A percentile compares a stretch with the other conserved stretches of the same genome.
Evolutionary conservation across 768 basidiomycete genomes (phyloP).

Genomic region (Xerocomus brunneocitrinus): DNA sequence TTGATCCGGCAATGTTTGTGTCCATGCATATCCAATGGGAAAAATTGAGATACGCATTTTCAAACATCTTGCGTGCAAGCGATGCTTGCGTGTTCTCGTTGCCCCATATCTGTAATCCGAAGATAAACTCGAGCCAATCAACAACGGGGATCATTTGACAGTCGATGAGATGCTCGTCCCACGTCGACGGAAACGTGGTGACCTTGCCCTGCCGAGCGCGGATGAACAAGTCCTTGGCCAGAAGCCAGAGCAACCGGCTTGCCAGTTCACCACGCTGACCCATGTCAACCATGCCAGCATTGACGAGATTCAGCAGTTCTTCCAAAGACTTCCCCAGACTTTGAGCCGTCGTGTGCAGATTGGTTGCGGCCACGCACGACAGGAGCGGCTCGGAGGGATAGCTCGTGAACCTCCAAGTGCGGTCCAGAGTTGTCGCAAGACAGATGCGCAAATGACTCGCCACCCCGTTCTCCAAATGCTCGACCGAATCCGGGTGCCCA

Average conservation of each 20-base stretch:
- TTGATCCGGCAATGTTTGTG: too few relatives aligned
- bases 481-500: not conserved
- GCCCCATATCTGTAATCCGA: too few relatives aligned
- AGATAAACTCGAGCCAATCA: slow-evolving; percentile 2
- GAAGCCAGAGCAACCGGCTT: not conserved
- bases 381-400: not conserved
- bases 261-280: not conserved
- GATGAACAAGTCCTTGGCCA: not conserved
- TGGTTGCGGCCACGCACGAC: slow-evolving; percentile 2
- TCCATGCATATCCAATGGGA: too few relatives aligned
- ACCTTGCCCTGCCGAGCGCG: too few relatives aligned
- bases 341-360: not conserved
- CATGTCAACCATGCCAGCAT: not conserved
- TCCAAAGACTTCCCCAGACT: not conserved
- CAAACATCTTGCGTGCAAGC: too few relatives aligned
- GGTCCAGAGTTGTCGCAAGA: not conserved
- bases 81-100: too few relatives aligned
- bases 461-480: not conserved
- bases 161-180: not conserved
- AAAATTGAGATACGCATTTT: too few relatives aligned
- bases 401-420: slow-evolving; percentile 1
- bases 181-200: not conserved
- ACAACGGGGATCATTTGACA: slow-evolving; percentile 1
- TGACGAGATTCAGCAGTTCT: not conserved
- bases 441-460: slow-evolving; percentile 4